A percentile compares a stretch with the other conserved stretches of the same genome.
Evolutionary conservation across 176 grass and related monocot genomes (phyloP).

Genomic region (Otatea glauca): DNA sequence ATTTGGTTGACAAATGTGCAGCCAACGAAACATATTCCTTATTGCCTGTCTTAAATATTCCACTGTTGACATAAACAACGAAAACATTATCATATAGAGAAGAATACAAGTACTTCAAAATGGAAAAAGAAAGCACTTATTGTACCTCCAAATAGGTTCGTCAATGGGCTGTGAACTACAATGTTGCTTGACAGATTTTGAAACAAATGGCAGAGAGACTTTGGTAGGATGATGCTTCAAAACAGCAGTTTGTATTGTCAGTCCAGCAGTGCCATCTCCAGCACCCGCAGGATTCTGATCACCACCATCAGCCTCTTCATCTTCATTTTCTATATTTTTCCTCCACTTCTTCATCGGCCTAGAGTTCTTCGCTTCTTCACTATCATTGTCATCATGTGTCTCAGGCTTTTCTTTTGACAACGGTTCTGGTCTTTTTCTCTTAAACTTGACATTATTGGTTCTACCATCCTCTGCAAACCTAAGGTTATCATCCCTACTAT

Average conservation of each 20-base stretch:
- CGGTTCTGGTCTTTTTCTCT: not conserved
- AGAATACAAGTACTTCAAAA: not conserved
- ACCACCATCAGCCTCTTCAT: not conserved
- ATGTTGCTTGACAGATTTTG: not conserved
- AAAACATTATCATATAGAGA: conserved; percentile 2
- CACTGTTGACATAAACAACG: conserved; percentile 48
- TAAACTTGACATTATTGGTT: not conserved
- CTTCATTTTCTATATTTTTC: not conserved
- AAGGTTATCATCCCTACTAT: not conserved
- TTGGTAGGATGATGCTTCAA: not conserved
- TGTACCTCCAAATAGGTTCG: conserved; percentile 47
- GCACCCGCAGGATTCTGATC: not conserved
- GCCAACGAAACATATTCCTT: conserved; percentile 40
- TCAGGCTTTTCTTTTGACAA: not conserved
- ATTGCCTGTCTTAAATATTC: conserved; percentile 51
- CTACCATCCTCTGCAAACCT: not conserved
- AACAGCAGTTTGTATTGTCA: not conserved
- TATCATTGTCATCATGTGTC: not conserved
- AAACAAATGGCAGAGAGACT: not conserved
- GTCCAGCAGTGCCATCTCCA: not conserved
- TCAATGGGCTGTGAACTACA: conserved; percentile 22
- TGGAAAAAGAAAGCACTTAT: not conserved
- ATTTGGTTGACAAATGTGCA: conserved; percentile 64
- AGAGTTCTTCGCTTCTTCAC: not conserved
- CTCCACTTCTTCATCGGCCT: not conserved